phyloP scores from a whole-genome alignment of 495 filamentous ascomycete genomes.

The Aspergillus saccharolyticus region DNA sequence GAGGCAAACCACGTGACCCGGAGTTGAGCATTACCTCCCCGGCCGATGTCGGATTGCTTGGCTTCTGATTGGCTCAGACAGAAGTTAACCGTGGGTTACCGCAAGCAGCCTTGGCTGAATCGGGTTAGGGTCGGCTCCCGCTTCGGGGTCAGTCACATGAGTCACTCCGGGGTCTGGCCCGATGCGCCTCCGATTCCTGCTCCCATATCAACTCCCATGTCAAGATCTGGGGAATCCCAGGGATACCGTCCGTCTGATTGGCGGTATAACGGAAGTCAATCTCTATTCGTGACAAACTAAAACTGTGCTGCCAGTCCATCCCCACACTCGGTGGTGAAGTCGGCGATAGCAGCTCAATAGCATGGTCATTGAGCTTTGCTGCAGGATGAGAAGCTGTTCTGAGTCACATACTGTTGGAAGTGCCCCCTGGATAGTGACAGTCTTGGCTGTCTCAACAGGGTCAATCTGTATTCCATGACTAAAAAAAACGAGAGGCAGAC shows the following conservation, averaged over 20 bases:
- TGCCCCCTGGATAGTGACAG: too few species aligned
- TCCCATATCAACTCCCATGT: not conserved
- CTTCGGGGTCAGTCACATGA: not conserved
- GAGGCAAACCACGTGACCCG: conserved; percentile 27
- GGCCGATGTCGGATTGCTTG: conserved; percentile 29
- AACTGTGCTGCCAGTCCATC: not conserved
- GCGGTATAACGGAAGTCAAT: not conserved
- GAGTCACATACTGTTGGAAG: too few species aligned
- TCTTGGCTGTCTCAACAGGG: too few species aligned
- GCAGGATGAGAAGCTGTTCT: too few species aligned
- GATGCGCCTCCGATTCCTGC: not conserved
- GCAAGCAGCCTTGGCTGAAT: not conserved
- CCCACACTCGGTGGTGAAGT: too few species aligned
- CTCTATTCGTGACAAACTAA: not conserved
- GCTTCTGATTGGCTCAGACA: conserved; percentile 14
- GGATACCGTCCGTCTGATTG: too few species aligned
- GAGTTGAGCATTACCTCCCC: conserved; percentile 36
- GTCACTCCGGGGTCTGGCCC: not conserved
- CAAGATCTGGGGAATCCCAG: not conserved
- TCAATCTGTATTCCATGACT: too few species aligned
- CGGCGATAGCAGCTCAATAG: too few species aligned
- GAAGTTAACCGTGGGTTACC: not conserved
- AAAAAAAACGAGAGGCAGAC: too few species aligned
- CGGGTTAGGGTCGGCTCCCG: not conserved
- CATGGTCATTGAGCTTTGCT: too few species aligned